phyloP scores from a whole-genome alignment of 176 grass and related monocot species.

The Phragmites australis region DNA sequence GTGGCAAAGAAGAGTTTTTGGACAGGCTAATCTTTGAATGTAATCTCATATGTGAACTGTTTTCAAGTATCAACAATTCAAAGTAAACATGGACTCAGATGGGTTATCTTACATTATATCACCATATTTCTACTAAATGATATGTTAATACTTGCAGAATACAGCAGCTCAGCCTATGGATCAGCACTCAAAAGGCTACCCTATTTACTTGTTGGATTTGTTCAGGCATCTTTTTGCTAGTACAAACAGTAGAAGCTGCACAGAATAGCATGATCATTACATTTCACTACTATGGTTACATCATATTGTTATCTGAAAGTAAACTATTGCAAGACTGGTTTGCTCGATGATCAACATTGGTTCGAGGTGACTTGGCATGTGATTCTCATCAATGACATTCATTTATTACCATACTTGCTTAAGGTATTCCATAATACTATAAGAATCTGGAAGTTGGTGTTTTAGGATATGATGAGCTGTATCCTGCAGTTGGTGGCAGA shows the following conservation, averaged over 20 bases:
- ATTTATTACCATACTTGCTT: constrained; percentile 3
- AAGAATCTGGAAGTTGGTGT: not conserved
- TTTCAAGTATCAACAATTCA: not conserved
- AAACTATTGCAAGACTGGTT: not conserved
- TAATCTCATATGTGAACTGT: not conserved
- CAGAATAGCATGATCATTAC: not conserved
- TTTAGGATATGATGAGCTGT: constrained; percentile 16
- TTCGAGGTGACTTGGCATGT: not conserved
- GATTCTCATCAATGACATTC: not conserved
- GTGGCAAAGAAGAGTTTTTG: constrained; percentile 5
- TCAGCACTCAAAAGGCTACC: not conserved
- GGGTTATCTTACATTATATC: not conserved
- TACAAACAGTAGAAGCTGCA: not conserved
- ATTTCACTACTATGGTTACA: constrained; percentile 13
- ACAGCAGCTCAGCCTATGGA: too few species aligned
- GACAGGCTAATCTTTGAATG: not conserved
- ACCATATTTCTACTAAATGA: not conserved
- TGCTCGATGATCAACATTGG: not conserved
- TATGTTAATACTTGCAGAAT: not conserved
- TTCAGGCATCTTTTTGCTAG: not conserved
- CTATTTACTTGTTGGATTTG: not conserved
- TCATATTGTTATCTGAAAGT: not conserved
- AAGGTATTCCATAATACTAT: not conserved
- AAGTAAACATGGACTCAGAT: not conserved
- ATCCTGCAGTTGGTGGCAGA: not conserved